These are phyloP conservation scores for Chrysosporium queenslandicum DNA, from an alignment of 2,329 filamentous ascomycete species.

Conservation along the genomic window DNA sequence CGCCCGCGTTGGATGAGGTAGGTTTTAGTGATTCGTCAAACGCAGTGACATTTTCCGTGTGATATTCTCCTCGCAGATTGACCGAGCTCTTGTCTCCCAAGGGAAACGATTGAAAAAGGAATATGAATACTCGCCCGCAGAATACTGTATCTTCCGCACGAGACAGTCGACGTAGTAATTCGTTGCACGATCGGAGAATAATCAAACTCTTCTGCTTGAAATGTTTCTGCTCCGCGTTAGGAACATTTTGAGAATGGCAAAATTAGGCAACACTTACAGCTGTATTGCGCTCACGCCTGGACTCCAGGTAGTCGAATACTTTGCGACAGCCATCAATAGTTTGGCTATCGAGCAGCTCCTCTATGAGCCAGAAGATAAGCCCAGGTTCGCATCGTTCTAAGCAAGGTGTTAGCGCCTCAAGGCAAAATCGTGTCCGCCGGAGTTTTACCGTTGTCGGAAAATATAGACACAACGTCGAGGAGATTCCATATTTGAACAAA, in stretches of 20 bases:
- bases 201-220: constrained; percentile 77
- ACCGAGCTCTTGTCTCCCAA: constrained; percentile 95
- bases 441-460: constrained; percentile 68
- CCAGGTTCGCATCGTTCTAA: constrained; percentile 54
- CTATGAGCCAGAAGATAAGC: constrained; percentile 78
- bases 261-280: constrained; percentile 43
- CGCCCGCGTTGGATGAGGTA: constrained; percentile 35
- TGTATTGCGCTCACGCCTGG: constrained; percentile 77
- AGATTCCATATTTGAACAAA: constrained; percentile 89
- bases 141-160: constrained; percentile 94
- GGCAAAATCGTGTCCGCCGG: background rate
- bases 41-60: constrained; percentile 84
- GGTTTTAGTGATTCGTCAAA: constrained; percentile 53
- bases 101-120: constrained; percentile 95
- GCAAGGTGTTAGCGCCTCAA: background rate
- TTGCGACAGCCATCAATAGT: constrained; percentile 83
- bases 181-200: constrained; percentile 89
- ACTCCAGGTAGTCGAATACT: constrained; percentile 92
- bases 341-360: constrained; percentile 92
- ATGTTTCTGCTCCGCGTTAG: constrained; percentile 41
- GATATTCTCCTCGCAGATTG: constrained; percentile 90
- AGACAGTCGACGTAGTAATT: constrained; percentile 85
- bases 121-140: constrained; percentile 95
- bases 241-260: constrained; percentile 19
- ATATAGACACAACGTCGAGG: constrained; percentile 78